Conservation (phyloP, 2,329 filamentous ascomycete species). For the Hirsutella minnesotensis region DNA sequence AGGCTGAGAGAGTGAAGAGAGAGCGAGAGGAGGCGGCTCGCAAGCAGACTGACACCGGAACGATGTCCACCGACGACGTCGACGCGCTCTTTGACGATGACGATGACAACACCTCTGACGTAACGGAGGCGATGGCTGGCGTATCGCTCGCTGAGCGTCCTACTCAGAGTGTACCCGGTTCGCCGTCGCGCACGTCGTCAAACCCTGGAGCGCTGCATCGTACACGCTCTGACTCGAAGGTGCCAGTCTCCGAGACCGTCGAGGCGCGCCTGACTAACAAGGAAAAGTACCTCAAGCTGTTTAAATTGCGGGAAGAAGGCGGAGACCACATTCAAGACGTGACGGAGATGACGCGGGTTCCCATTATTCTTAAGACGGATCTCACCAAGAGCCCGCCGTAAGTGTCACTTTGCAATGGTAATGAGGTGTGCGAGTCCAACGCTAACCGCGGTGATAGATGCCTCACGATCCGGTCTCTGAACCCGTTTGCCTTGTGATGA, state of each 20-base stretch:
- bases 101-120: slow-evolving; percentile 75
- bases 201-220: slow-evolving; percentile 63
- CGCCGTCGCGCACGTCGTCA: slow-evolving; percentile 66
- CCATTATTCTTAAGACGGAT: slow-evolving; percentile 97
- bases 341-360: slow-evolving; percentile 91
- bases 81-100: slow-evolving; percentile 96
- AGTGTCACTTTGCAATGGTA: slow-evolving; percentile 34
- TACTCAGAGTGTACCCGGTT: slow-evolving; percentile 90
- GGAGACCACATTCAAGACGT: slow-evolving; percentile 98
- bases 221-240: slow-evolving; percentile 88
- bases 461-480: slow-evolving; percentile 72
- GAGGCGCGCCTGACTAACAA: slow-evolving; percentile 81
- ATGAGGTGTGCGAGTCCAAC: background rate
- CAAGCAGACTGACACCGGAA: slow-evolving; percentile 88
- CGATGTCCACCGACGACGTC: slow-evolving; percentile 83
- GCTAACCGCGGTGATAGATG: slow-evolving; percentile 40
- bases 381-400: slow-evolving; percentile 98
- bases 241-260: slow-evolving; percentile 60
- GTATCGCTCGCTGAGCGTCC: slow-evolving; percentile 82
- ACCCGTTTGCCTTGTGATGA: slow-evolving; percentile 57
- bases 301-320: slow-evolving; percentile 80
- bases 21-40: slow-evolving; percentile 85
- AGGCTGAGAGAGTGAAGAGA: slow-evolving; percentile 67
- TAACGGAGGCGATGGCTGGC: slow-evolving; percentile 83
- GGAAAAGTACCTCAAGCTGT: slow-evolving; percentile 89